phyloP scores from a whole-genome alignment of 2,329 filamentous ascomycete species.

The Cercospora brassicicola region DNA sequence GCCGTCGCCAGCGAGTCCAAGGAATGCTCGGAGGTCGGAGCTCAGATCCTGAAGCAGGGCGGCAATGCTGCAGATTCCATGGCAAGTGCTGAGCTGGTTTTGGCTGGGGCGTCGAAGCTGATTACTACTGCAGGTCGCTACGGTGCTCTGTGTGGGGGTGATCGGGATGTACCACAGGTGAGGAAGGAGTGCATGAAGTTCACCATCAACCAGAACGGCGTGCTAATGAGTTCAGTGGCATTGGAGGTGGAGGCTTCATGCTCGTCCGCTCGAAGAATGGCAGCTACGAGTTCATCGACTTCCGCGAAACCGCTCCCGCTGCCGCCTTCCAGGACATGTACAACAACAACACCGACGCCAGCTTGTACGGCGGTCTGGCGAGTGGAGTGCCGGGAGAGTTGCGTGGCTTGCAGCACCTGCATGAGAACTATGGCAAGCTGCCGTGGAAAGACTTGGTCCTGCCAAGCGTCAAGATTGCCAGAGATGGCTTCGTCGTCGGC shows the following conservation, averaged over 20 bases:
- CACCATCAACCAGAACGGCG: slow-evolving; percentile 17
- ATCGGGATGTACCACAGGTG: slow-evolving; percentile 48
- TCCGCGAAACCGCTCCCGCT: slow-evolving; percentile 81
- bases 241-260: slow-evolving; percentile 83
- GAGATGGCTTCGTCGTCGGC: slow-evolving; percentile 71
- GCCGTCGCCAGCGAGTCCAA: slow-evolving; percentile 49
- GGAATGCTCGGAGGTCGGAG: slow-evolving; percentile 41
- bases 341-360: slow-evolving; percentile 64
- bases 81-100: slow-evolving; percentile 30
- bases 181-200: background rate
- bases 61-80: slow-evolving; percentile 55
- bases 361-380: slow-evolving; percentile 51
- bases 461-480: slow-evolving; percentile 72
- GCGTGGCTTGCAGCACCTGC: slow-evolving; percentile 75
- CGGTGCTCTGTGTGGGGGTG: slow-evolving; percentile 50
- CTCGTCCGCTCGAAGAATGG: slow-evolving; percentile 57
- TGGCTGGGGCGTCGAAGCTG: background rate
- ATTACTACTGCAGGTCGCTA: slow-evolving; percentile 35
- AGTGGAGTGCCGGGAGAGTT: slow-evolving; percentile 73
- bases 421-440: slow-evolving; percentile 64
- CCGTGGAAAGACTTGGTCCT: slow-evolving; percentile 64
- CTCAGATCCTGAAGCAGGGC: slow-evolving; percentile 47
- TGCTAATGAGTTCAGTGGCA: slow-evolving; percentile 52
- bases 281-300: slow-evolving; percentile 84
- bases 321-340: slow-evolving; percentile 86